Base-by-base conservation (phyloP, 805 yeast genomes). In the Myxozyma nipponensis region DNA sequence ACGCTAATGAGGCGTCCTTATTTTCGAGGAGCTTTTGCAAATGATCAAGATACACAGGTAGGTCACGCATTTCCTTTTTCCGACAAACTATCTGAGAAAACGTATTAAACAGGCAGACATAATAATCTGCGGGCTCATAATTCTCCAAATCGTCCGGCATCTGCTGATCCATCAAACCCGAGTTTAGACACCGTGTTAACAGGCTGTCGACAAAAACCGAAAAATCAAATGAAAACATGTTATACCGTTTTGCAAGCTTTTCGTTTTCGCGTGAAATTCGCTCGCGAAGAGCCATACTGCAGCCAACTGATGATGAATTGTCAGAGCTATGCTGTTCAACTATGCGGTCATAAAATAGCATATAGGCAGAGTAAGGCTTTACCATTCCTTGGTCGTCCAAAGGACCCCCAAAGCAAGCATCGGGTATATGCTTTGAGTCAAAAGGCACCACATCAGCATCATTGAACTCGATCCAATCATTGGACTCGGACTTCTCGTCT, bases 341-440 rank as follows among this genome's bases (percentile, higher is more conserved):
- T n/a, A 50, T 37, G 9, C 58, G 58, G 9, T 54, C 56, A 32
- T 54, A 54, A 21, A 54, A 54, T n/a, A 54, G 44, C 58, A 54
- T 54, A 32, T 54, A 54, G 5, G 58, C 58, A 3, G 55, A 50
- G 19, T 46, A 54, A 25, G 47, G 52, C 42, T 42, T 46, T 22
- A 52, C 56, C 39, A 46, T n/a, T 7, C 9, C 6, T 7, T 35
- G n/a, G 38, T 35, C n/a, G 6, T 44, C 47, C 22, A 18, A 17
- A 6, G 39, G 26, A 3, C 58, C 58, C 17, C 58, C 58, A 37
- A 40, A 54, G 26, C 57, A 52, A 34, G 35, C 38, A 17, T 34
- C 26, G 13, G 39, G 46, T 39, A 54, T 46, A 40, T 40, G 39
- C 6, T 23, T 24, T n/a, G 50, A 46, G 28, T 54, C 58, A 35